These are phyloP conservation scores for Arthrobotrys sphaeroides DNA, from an alignment of 2,329 filamentous ascomycete species.

Conservation along the genomic window DNA sequence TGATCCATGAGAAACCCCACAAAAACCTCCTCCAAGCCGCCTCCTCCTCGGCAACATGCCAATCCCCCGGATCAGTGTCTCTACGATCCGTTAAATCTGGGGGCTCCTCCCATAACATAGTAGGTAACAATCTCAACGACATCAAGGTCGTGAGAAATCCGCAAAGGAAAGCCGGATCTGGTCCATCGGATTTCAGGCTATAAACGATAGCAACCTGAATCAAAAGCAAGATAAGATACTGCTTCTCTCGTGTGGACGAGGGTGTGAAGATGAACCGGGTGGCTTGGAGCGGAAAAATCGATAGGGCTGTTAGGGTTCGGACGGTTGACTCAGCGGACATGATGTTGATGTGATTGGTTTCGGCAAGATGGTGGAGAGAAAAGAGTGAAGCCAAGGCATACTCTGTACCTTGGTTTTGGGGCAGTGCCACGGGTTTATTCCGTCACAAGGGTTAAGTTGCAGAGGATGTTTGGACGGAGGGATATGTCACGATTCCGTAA, in stretches of 20 bases:
- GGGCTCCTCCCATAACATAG: background rate
- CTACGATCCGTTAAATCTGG: background rate
- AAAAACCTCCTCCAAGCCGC: background rate
- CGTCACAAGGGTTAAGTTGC: background rate
- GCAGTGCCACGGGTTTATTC: background rate
- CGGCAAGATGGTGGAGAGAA: background rate
- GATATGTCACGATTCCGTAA: background rate
- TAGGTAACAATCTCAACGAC: background rate
- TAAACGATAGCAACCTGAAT: background rate
- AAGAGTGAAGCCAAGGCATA: background rate
- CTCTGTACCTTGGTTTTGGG: background rate
- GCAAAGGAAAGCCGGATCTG: constrained; percentile 7
- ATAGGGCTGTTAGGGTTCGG: background rate
- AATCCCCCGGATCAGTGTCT: background rate
- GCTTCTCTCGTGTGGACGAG: background rate
- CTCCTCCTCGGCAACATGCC: background rate
- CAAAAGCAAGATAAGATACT: background rate
- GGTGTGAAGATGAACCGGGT: constrained; percentile 13
- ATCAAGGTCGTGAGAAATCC: constrained; percentile 3
- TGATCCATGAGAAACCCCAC: constrained; percentile 6
- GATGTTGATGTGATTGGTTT: background rate
- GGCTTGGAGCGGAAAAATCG: constrained; percentile 5
- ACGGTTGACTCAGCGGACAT: constrained; percentile 3
- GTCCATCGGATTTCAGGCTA: background rate
- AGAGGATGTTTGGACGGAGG: background rate